Evolutionary conservation across 176 grass and related monocot species (phyloP), one percentile per base, ranked within the genome.

Genomic region (Musa schizocarpa): DNA sequence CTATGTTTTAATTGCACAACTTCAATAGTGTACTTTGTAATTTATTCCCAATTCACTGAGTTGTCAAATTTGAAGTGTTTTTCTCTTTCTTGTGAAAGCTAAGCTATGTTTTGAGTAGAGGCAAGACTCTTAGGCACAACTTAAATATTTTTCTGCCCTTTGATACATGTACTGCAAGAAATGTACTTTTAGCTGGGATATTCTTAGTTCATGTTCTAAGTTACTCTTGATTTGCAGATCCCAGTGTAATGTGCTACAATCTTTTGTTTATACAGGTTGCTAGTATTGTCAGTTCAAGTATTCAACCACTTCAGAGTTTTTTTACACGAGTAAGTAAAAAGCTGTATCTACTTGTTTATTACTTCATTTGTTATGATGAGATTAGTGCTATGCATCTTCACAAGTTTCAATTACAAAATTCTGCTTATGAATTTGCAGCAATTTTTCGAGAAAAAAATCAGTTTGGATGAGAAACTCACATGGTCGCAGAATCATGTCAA

Each of bases 221-320:
- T 43, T 43, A 43, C 34, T 43, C 34, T 43, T 43, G 34, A 6
- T 43, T 43, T 43, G 34, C 34, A 43, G 34, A 43, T 43, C 34
- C 34, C 34, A 43, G 34, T 43, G 4, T 43, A 6, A 43, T 43
- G 34, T 43, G 34, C 34, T 52, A 65, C 17, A 14, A 76, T 65
- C 1, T 21, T 79, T 70, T 79, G 21, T 73, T 73, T 9, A 63
- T 10, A 63, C 81, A 96, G 93, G 84, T 92, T 70, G 87, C 93
- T 90, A 92, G 85, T 66, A 96, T 90, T 23, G 87, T 96, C 13
- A 76, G 85, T 61, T 96, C 87, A 1, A 88, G 83, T 77, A 96
- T 96, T 75, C 93, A 92, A 69, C 93, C 93, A 76, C 87, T 86
- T 85, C 93, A 96, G 53, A 86, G 79, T 79, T 51, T 83, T 53